A percentile compares a stretch with the other conserved stretches of the same genome.
Conservation (phyloP, 192 early-diverging fungal species). For the Linnemannia exigua region DNA sequence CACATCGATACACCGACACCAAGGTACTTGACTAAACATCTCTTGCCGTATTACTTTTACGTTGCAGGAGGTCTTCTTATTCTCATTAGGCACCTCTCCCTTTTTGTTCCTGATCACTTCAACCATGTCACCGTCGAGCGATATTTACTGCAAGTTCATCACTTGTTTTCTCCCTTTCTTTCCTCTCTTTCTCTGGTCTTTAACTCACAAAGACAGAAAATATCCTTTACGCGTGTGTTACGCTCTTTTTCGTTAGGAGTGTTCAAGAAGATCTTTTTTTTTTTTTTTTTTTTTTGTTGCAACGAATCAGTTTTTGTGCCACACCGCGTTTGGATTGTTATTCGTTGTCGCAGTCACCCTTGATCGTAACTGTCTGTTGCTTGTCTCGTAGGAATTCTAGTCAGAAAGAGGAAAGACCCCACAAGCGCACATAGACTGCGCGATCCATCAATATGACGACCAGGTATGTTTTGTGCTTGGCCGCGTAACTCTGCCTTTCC, state of each 20-base stretch:
- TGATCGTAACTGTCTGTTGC: neutral
- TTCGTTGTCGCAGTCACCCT: neutral
- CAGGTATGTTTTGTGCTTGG: neutral
- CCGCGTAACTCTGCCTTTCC: neutral
- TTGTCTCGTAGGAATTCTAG: neutral
- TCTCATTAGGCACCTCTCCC: too few species aligned
- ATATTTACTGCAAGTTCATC: too few species aligned
- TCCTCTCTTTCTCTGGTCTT: neutral
- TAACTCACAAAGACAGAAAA: neutral
- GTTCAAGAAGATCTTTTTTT: too few species aligned
- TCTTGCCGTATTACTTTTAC: too few species aligned
- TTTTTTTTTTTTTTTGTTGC: neutral
- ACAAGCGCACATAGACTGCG: neutral
- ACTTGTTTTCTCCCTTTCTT: neutral
- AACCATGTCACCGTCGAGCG: too few species aligned
- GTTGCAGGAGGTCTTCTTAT: too few species aligned
- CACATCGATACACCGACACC: too few species aligned
- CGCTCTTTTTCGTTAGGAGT: neutral
- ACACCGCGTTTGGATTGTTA: neutral
- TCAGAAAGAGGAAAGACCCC: neutral
- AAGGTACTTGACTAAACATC: too few species aligned
- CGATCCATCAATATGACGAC: constrained; percentile 1
- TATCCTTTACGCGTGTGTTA: neutral
- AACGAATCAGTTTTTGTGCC: neutral
- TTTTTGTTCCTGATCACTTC: too few species aligned